phyloP scores from a whole-genome alignment of 768 basidiomycete genomes.

The Phylloporus arenicola region DNA sequence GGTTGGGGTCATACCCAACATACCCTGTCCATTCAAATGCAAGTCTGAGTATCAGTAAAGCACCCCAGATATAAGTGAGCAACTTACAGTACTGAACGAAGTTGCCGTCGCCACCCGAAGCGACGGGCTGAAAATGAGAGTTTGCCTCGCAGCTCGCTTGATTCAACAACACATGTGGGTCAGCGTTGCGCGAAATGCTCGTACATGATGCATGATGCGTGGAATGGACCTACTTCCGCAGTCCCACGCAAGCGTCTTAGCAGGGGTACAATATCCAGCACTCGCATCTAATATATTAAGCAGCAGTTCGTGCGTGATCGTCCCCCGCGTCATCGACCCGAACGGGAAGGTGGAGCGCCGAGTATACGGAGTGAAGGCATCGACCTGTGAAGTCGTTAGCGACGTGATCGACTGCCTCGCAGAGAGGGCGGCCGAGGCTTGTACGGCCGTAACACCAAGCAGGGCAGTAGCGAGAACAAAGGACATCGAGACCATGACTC shows the following conservation, averaged over 20 bases:
- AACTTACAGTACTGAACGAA: constrained; percentile 38
- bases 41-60: background rate
- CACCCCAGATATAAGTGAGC: background rate
- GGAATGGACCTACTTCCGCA: constrained; percentile 45
- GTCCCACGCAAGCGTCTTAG: constrained; percentile 42
- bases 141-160: constrained; percentile 45
- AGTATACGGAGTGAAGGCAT: constrained; percentile 45
- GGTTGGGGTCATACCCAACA: too few species aligned
- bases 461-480: constrained; percentile 13
- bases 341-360: too few species aligned
- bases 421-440: constrained; percentile 22
- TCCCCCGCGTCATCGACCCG: too few species aligned
- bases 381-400: constrained; percentile 37
- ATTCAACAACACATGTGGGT: background rate
- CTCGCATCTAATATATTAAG: constrained; percentile 47
- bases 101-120: constrained; percentile 43
- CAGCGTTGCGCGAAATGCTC: background rate
- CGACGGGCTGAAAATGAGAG: constrained; percentile 41
- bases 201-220: background rate
- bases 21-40: constrained; percentile 16
- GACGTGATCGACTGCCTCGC: constrained; percentile 36
- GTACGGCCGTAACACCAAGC: constrained; percentile 7
- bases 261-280: constrained; percentile 43
- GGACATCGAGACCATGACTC: constrained; percentile 2
- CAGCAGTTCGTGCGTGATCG: too few species aligned